phyloP scores from a whole-genome alignment of 441 rosid species.

The Pelargonium australe region DNA sequence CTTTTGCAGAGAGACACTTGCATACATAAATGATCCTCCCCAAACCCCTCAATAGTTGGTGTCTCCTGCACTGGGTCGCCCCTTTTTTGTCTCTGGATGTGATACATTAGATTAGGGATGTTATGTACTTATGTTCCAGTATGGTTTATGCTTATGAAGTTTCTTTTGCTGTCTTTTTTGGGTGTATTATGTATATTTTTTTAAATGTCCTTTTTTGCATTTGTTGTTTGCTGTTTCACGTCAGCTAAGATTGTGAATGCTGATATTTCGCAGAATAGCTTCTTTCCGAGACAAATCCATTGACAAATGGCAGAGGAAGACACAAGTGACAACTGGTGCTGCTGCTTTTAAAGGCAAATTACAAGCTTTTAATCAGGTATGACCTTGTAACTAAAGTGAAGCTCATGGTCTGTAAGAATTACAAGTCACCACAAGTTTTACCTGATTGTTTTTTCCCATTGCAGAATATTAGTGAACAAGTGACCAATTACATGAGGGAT shows the following conservation, averaged over 20 bases:
- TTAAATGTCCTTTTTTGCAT: background rate
- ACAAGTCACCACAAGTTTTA: conserved; percentile 17
- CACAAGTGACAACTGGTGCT: conserved; percentile 80
- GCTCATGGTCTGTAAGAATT: conserved; percentile 5
- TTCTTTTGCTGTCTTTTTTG: background rate
- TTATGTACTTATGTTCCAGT: background rate
- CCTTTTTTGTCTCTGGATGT: background rate
- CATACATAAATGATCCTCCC: too few relatives aligned
- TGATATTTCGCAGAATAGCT: conserved; percentile 48
- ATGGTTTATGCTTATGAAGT: background rate
- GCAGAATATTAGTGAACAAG: conserved; percentile 90
- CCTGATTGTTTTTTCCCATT: conserved; percentile 16
- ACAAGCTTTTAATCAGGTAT: conserved; percentile 95
- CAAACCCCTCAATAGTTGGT: too few relatives aligned
- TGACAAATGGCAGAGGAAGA: conserved; percentile 92
- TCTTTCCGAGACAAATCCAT: conserved; percentile 78
- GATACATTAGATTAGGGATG: background rate
- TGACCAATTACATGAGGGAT: conserved; percentile 83
- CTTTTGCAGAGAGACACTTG: too few relatives aligned
- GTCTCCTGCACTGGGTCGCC: too few relatives aligned
- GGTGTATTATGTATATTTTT: too few relatives aligned
- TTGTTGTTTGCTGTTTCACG: background rate
- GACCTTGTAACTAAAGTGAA: conserved; percentile 10
- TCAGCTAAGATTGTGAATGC: conserved; percentile 18
- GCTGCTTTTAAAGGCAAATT: conserved; percentile 77